These are phyloP conservation scores for Trichoderma guizhouense DNA, from an alignment of 2,329 filamentous ascomycete genomes.

Conservation along the genomic window DNA sequence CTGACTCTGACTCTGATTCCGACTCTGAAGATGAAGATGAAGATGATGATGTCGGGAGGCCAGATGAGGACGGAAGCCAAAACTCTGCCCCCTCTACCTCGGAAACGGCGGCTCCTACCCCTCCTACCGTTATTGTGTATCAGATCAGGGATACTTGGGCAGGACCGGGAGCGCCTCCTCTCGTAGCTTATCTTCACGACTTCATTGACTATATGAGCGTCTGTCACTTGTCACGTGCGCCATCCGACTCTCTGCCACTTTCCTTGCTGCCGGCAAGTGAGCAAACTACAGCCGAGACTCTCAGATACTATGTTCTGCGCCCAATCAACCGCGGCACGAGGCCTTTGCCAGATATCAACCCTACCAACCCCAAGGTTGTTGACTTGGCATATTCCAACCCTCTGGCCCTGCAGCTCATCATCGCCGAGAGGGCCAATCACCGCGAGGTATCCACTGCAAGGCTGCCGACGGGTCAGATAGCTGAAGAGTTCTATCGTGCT, in stretches of 20 bases:
- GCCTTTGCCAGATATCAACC: conserved; percentile 44
- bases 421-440: conserved; percentile 43
- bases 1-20: background rate
- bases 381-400: conserved; percentile 45
- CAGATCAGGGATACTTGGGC: background rate
- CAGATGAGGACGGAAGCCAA: background rate
- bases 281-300: conserved; percentile 41
- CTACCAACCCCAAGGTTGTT: conserved; percentile 44
- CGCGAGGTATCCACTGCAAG: conserved; percentile 33
- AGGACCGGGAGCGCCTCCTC: background rate
- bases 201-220: background rate
- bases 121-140: background rate
- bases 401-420: conserved; percentile 44
- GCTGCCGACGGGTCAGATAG: conserved; percentile 30
- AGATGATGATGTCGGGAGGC: background rate
- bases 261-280: conserved; percentile 30
- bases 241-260: conserved; percentile 24
- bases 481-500: conserved; percentile 35
- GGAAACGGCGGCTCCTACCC: background rate
- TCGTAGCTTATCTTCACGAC: background rate
- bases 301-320: conserved; percentile 44
- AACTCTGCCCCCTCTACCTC: background rate
- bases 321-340: conserved; percentile 48
- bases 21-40: background rate
- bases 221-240: background rate